A percentile compares a stretch with the other conserved stretches of the same genome.
Evolutionary conservation across 768 basidiomycete species (phyloP).

Genomic region (Boletus barrowsii): DNA sequence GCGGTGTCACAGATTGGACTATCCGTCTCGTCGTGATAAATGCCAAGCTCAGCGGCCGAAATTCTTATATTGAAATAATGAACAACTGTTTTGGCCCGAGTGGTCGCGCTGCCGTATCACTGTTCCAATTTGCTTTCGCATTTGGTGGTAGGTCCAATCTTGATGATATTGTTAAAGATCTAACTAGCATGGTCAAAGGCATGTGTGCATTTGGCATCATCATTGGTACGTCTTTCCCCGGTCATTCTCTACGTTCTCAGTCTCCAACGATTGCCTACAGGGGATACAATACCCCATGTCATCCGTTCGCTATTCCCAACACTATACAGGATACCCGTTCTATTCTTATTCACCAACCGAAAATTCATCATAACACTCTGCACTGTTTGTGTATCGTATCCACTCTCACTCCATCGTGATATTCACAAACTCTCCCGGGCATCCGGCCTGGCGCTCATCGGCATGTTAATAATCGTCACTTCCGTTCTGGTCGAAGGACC

Average conservation of each 20-base stretch:
- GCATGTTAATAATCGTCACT: constrained; percentile 91
- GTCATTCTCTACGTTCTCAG: neutral
- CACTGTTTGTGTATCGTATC: constrained; percentile 88
- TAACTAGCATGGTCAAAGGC: constrained; percentile 43
- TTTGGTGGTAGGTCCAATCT: constrained; percentile 69
- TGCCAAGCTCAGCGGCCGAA: constrained; percentile 90
- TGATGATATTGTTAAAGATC: neutral
- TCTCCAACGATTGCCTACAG: constrained; percentile 33
- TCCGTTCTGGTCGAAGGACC: constrained; percentile 84
- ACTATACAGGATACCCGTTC: constrained; percentile 62
- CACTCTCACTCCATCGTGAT: constrained; percentile 92
- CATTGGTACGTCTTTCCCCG: constrained; percentile 45
- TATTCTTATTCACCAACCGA: constrained; percentile 77
- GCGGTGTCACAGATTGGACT: constrained; percentile 93
- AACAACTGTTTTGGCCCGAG: constrained; percentile 85
- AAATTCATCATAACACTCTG: constrained; percentile 87
- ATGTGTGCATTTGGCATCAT: constrained; percentile 99
- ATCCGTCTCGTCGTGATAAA: constrained; percentile 94
- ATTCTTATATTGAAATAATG: constrained; percentile 94
- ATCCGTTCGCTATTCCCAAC: constrained; percentile 81
- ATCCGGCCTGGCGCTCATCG: constrained; percentile 82
- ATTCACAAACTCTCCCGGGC: constrained; percentile 96
- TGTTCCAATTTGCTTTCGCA: constrained; percentile 97
- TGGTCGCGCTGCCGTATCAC: constrained; percentile 91
- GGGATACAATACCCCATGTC: constrained; percentile 96